phyloP scores from a whole-genome alignment of 164 flowering plant species.

The Tetracentron sinense region DNA sequence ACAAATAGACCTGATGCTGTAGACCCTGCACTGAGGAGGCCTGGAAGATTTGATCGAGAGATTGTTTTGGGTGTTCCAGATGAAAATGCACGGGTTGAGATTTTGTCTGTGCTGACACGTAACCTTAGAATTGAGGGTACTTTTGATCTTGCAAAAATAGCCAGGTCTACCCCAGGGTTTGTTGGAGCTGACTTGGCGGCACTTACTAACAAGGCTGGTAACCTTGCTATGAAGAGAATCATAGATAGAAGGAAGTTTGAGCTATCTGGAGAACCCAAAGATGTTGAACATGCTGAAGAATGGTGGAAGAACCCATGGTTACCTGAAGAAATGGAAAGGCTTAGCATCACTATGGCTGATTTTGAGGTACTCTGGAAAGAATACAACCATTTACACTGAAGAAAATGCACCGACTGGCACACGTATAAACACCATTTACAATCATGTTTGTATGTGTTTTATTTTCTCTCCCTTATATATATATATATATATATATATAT shows the following conservation, averaged over 20 bases:
- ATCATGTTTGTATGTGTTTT: too few species aligned
- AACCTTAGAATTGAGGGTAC: slow-evolving; percentile 66
- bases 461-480: too few species aligned
- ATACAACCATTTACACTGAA: too few species aligned
- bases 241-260: slow-evolving; percentile 44
- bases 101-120: slow-evolving; percentile 61
- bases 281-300: slow-evolving; percentile 26
- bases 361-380: slow-evolving; percentile 46
- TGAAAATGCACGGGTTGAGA: slow-evolving; percentile 74
- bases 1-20: slow-evolving; percentile 94
- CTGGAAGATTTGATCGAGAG: slow-evolving; percentile 90
- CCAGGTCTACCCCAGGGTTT: slow-evolving; percentile 81
- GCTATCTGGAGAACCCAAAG: slow-evolving; percentile 22
- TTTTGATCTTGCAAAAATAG: slow-evolving; percentile 64
- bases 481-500: too few species aligned
- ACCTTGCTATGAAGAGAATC: slow-evolving; percentile 71
- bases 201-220: slow-evolving; percentile 73
- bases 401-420: too few species aligned
- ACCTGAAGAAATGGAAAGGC: slow-evolving; percentile 48
- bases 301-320: slow-evolving; percentile 50
- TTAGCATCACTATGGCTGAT: slow-evolving; percentile 51
- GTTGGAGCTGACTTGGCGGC: slow-evolving; percentile 88
- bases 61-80: slow-evolving; percentile 74
- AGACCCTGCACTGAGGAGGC: slow-evolving; percentile 85
- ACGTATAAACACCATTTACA: too few species aligned